Percentiles rank a stretch among this genome's conserved stretches.
Evolutionary conservation across 441 rosid species (phyloP).

Genomic region (Aleurites moluccanus): DNA sequence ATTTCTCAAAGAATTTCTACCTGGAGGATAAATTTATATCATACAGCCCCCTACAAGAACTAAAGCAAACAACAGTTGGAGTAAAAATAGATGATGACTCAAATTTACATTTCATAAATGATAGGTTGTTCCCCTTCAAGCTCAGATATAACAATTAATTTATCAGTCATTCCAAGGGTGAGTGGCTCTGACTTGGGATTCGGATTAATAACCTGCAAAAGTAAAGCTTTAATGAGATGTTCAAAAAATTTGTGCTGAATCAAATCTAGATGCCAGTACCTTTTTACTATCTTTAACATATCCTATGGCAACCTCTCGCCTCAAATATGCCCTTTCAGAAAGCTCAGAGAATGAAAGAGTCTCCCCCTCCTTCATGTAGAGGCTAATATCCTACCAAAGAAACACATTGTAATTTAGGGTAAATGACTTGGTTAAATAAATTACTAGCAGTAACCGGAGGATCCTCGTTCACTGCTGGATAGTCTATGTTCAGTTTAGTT

Average conservation of each 20-base stretch:
- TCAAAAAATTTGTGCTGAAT: not conserved
- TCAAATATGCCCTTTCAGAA: slow-evolving; percentile 73
- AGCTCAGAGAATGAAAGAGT: slow-evolving; percentile 81
- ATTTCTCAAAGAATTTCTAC: not conserved
- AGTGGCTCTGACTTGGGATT: slow-evolving; percentile 65
- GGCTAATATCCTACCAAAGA: slow-evolving; percentile 61
- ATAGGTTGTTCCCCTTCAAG: slow-evolving; percentile 82
- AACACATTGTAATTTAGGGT: not conserved
- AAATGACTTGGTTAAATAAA: not conserved
- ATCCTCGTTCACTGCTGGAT: not conserved
- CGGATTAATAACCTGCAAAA: slow-evolving; percentile 81
- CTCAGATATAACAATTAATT: slow-evolving; percentile 89
- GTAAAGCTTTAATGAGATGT: slow-evolving; percentile 15
- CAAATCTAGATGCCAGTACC: slow-evolving; percentile 35
- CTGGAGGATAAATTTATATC: not conserved
- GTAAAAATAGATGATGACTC: not conserved
- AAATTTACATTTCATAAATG: slow-evolving; percentile 18
- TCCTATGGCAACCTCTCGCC: slow-evolving; percentile 90
- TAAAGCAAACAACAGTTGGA: slow-evolving; percentile 3
- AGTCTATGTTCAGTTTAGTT: not conserved
- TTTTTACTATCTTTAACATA: slow-evolving; percentile 68
- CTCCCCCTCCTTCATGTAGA: slow-evolving; percentile 86
- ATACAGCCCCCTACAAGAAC: slow-evolving; percentile 18
- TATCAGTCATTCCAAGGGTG: slow-evolving; percentile 52
- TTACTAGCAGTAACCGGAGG: not conserved